Conservation (phyloP, 495 filamentous ascomycete species). For the Chaetomium cochliodes region DNA sequence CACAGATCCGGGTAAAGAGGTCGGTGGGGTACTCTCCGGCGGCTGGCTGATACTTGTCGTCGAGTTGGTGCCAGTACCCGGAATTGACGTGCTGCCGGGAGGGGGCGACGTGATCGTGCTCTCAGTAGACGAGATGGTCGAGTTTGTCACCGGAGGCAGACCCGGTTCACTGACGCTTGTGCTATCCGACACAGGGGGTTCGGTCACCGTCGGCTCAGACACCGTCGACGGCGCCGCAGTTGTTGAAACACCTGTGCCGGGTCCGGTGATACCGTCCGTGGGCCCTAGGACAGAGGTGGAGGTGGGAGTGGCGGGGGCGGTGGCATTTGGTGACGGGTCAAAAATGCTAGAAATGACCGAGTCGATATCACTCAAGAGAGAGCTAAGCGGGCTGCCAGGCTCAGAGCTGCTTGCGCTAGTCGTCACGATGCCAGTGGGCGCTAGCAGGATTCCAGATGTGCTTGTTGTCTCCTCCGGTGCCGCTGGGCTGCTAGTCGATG, state of each 20-base stretch:
- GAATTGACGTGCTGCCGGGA: background rate
- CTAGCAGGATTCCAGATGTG: conserved; percentile 16
- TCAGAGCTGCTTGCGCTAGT: background rate
- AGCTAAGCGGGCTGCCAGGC: conserved; percentile 5
- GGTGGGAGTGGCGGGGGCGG: background rate
- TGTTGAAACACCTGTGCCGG: conserved; percentile 6
- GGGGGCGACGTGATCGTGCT: background rate
- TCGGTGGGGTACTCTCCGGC: background rate
- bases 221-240: background rate
- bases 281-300: background rate
- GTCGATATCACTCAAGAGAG: conserved; percentile 7
- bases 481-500: background rate
- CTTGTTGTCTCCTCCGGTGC: background rate
- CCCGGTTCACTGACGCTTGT: background rate
- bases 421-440: conserved; percentile 24
- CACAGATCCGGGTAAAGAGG: background rate
- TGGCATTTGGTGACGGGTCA: background rate
- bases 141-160: background rate
- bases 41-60: background rate
- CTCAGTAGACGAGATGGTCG: background rate
- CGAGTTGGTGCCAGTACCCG: background rate
- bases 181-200: background rate
- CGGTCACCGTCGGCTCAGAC: conserved; percentile 12
- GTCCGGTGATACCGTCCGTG: conserved; percentile 13
- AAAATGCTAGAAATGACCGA: conserved; percentile 8